These are phyloP conservation scores for Breviolum minutum DNA, from an alignment of 73 alveolate genomes.

Conservation along the genomic window DNA sequence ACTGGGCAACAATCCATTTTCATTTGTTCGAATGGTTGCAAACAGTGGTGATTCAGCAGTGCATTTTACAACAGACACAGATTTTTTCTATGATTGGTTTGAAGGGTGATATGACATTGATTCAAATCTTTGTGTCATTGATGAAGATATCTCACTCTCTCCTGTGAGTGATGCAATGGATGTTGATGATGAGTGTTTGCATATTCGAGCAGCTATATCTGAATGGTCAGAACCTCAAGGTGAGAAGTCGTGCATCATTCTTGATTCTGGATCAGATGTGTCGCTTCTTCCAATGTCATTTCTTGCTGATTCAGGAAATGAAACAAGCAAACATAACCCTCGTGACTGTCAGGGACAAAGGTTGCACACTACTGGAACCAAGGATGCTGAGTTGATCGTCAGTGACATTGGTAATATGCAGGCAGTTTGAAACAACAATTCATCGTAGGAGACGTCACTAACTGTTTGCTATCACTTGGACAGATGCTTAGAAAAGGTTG, in stretches of 20 bases:
- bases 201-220: neutral
- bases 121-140: neutral
- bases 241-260: too few species aligned
- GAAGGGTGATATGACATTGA: neutral
- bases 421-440: neutral
- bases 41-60: too few species aligned
- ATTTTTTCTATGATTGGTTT: too few species aligned
- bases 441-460: neutral
- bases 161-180: too few species aligned
- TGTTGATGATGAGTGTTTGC: neutral
- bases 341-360: too few species aligned
- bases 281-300: neutral
- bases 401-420: neutral
- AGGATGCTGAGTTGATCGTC: neutral
- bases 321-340: neutral
- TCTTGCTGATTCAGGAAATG: too few species aligned
- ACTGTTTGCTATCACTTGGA: neutral
- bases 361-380: neutral
- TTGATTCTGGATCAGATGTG: neutral
- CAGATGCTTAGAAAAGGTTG: neutral
- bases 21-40: too few species aligned
- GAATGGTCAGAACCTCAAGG: neutral
- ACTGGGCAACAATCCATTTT: too few species aligned
- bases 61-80: neutral
- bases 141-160: too few species aligned